Percentiles rank a stretch among this genome's conserved stretches.
Conservation (phyloP, 345 rosid genomes). For the Cardiospermum halicacabum region DNA sequence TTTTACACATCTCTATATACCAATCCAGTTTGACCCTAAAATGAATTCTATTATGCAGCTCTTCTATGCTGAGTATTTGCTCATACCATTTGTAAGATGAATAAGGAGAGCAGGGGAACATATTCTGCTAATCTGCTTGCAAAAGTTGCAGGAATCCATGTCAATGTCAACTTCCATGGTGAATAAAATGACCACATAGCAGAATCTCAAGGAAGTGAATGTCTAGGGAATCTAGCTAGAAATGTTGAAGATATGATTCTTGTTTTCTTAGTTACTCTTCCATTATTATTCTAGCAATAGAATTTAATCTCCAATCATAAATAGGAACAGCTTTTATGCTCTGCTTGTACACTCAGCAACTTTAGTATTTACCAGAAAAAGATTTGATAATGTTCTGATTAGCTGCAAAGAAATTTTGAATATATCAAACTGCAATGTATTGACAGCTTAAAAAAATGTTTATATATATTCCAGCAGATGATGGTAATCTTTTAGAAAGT, state of each 20-base stretch:
- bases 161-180: too few species aligned
- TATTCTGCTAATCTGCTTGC: not conserved
- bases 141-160: not conserved
- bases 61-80: constrained; percentile 87
- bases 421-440: too few species aligned
- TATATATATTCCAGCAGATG: too few species aligned
- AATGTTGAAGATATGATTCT: not conserved
- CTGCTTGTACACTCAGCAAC: not conserved
- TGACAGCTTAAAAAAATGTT: too few species aligned
- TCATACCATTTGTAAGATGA: constrained; percentile 79
- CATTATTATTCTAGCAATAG: not conserved
- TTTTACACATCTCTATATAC: too few species aligned
- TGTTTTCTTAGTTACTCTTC: not conserved
- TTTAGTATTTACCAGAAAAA: not conserved
- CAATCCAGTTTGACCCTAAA: too few species aligned
- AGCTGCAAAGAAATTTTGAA: too few species aligned
- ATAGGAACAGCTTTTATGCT: not conserved
- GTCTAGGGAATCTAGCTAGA: not conserved
- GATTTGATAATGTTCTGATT: not conserved
- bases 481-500: too few species aligned
- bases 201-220: too few species aligned
- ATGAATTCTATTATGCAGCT: constrained; percentile 57
- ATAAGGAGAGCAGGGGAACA: not conserved
- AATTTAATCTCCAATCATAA: not conserved
- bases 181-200: too few species aligned